Conservation (phyloP, 192 early-diverging fungal species). For the Phycomyces nitens region DNA sequence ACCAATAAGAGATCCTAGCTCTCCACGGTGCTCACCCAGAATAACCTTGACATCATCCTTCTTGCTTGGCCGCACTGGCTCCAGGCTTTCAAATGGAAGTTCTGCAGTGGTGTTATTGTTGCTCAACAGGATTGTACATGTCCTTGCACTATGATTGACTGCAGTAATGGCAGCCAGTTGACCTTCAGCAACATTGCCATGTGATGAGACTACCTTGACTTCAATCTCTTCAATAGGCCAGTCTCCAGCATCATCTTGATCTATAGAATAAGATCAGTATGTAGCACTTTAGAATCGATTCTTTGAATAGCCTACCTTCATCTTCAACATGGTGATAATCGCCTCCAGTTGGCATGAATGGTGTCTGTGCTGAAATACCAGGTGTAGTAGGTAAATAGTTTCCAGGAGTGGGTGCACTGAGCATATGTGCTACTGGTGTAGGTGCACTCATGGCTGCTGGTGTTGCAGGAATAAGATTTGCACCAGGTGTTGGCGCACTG, state of each 20-base stretch:
- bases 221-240: slow-evolving; percentile 60
- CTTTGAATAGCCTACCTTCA: slow-evolving; percentile 35
- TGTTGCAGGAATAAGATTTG: slow-evolving; percentile 45
- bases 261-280: background rate
- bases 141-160: slow-evolving; percentile 44
- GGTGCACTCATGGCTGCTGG: slow-evolving; percentile 53
- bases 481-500: slow-evolving; percentile 48
- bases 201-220: slow-evolving; percentile 32
- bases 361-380: slow-evolving; percentile 41
- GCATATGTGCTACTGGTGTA: slow-evolving; percentile 43
- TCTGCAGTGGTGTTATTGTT: slow-evolving; percentile 31
- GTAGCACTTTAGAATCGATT: background rate
- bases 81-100: slow-evolving; percentile 38
- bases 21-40: slow-evolving; percentile 52
- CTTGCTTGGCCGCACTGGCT: slow-evolving; percentile 61
- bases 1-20: slow-evolving; percentile 64
- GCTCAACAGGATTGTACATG: slow-evolving; percentile 42
- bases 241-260: slow-evolving; percentile 20
- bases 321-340: slow-evolving; percentile 52
- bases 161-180: slow-evolving; percentile 47
- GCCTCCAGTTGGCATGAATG: slow-evolving; percentile 46
- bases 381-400: slow-evolving; percentile 36
- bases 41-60: slow-evolving; percentile 73
- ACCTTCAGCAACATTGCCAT: slow-evolving; percentile 42
- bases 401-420: slow-evolving; percentile 44